A percentile compares a stretch with the other conserved stretches of the same genome.
phyloP scores from a whole-genome alignment of 495 filamentous ascomycete species.

The Trichoderma virens region DNA sequence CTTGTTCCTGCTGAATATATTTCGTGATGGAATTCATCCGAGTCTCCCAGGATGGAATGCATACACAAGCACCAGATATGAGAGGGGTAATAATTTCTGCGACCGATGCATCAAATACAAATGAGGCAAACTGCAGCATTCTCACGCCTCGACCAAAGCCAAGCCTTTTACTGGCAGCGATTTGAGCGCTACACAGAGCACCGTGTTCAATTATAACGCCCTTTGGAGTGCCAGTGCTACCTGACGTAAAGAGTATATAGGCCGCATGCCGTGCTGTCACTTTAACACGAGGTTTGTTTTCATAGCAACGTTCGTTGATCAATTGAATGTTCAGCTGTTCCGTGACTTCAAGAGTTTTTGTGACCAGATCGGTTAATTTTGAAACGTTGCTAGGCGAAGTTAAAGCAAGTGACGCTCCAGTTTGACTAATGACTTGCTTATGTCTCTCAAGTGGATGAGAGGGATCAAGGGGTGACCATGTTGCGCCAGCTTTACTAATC shows the following conservation, averaged over 20 bases:
- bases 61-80: conserved; percentile 45
- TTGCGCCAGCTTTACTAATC: not conserved
- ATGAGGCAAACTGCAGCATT: conserved; percentile 58
- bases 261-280: conserved; percentile 16
- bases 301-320: not conserved
- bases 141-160: conserved; percentile 25
- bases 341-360: not conserved
- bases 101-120: conserved; percentile 59
- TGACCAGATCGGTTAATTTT: not conserved
- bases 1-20: conserved; percentile 35
- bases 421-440: not conserved
- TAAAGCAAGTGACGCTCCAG: not conserved
- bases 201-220: conserved; percentile 39
- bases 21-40: conserved; percentile 27
- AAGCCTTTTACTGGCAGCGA: conserved; percentile 36
- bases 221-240: conserved; percentile 44
- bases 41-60: conserved; percentile 37
- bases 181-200: conserved; percentile 24
- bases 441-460: not conserved
- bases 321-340: not conserved
- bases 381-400: not conserved
- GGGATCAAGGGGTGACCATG: not conserved
- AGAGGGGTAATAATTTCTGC: conserved; percentile 60
- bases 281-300: conserved; percentile 22
- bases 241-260: conserved; percentile 49